phyloP scores from a whole-genome alignment of 106 monocot genomes.

The Allium fistulosum region DNA sequence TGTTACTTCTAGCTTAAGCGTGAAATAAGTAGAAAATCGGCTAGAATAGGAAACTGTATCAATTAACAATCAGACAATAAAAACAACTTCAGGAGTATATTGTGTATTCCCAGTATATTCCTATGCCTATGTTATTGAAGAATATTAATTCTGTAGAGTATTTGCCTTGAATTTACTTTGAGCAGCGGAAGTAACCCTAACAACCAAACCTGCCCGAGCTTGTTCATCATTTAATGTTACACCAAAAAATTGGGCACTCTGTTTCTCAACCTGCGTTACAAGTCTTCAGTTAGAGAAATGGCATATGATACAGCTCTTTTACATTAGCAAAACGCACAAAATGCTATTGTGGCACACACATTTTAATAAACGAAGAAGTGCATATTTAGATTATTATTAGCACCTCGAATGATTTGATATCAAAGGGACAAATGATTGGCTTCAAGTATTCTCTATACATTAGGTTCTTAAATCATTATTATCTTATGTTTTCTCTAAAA shows the following conservation, averaged over 20 bases:
- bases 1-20: not conserved
- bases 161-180: conserved; percentile 99
- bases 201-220: conserved; percentile 72
- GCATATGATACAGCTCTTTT: too few species aligned
- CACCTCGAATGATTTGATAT: too few species aligned
- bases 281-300: not conserved
- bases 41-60: too few species aligned
- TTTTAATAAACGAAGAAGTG: too few species aligned
- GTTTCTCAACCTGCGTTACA: conserved; percentile 82
- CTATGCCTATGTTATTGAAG: not conserved
- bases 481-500: too few species aligned
- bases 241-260: conserved; percentile 92
- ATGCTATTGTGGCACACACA: too few species aligned
- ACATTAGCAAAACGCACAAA: too few species aligned
- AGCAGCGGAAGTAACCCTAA: conserved; percentile 77
- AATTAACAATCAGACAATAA: not conserved
- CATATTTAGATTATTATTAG: too few species aligned
- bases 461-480: too few species aligned
- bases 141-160: not conserved
- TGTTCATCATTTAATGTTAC: conserved; percentile 94
- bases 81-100: not conserved
- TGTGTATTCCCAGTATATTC: not conserved
- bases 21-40: not conserved
- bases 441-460: too few species aligned
- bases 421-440: too few species aligned